A percentile compares a stretch with the other conserved stretches of the same genome.
phyloP scores from a whole-genome alignment of 1,139 yeast species.

The Geotrichum europaeum region DNA sequence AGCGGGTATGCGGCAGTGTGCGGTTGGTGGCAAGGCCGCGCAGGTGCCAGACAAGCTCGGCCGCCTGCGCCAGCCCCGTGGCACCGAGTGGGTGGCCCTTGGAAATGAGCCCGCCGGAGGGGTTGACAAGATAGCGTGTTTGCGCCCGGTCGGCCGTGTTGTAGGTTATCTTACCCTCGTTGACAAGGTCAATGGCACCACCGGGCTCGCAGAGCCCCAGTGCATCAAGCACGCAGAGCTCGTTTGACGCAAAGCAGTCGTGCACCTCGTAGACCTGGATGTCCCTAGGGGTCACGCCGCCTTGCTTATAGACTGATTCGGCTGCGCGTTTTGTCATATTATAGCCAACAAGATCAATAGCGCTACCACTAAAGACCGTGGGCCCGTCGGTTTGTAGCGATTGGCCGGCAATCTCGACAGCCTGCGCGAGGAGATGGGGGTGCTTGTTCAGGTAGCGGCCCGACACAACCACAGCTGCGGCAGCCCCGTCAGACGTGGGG shows the following conservation, averaged over 20 bases:
- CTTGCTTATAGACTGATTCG: conserved; percentile 19
- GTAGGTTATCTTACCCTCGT: conserved; percentile 28
- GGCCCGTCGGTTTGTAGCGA: conserved; percentile 27
- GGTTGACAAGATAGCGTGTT: conserved; percentile 24
- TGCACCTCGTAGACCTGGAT: conserved; percentile 32
- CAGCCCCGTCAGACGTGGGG: conserved; percentile 64
- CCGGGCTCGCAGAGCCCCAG: conserved; percentile 29
- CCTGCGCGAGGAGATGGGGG: conserved; percentile 27
- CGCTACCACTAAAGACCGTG: conserved; percentile 24
- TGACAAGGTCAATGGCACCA: conserved; percentile 27
- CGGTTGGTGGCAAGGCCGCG: conserved; percentile 33
- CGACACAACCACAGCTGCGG: conserved; percentile 71
- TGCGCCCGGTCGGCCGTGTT: conserved; percentile 22
- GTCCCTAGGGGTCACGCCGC: conserved; percentile 26
- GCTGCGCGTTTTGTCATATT: conserved; percentile 29
- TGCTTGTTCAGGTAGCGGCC: conserved; percentile 57
- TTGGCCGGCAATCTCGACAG: conserved; percentile 30
- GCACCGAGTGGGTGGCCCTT: conserved; percentile 35
- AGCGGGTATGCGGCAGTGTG: conserved; percentile 24
- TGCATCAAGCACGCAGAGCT: conserved; percentile 29
- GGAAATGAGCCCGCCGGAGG: conserved; percentile 31
- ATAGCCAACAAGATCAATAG: conserved; percentile 29
- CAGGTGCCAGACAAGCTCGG: conserved; percentile 31
- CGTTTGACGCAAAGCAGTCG: conserved; percentile 33
- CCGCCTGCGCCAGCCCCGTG: conserved; percentile 32